phyloP scores from a whole-genome alignment of 495 filamentous ascomycete genomes.

The Darksidea phi region DNA sequence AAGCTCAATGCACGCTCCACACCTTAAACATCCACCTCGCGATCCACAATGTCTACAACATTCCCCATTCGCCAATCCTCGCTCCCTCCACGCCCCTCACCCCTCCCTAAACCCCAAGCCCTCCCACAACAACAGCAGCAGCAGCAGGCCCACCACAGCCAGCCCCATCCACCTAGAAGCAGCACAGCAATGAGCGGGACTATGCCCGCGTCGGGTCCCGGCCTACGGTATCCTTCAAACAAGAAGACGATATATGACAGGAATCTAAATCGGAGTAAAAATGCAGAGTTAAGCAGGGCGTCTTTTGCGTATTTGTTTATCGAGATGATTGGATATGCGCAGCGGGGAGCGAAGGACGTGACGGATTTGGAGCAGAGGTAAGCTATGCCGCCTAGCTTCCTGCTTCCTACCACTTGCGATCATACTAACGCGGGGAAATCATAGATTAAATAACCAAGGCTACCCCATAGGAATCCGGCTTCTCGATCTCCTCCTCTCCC shows the following conservation, averaged over 20 bases:
- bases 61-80: not conserved
- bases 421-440: constrained; percentile 4
- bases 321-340: constrained; percentile 96
- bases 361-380: constrained; percentile 90
- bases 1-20: not conserved
- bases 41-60: not conserved
- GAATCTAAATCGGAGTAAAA: constrained; percentile 82
- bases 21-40: not conserved
- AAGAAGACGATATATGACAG: constrained; percentile 98
- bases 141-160: not conserved
- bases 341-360: constrained; percentile 83
- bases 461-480: constrained; percentile 92
- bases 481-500: constrained; percentile 88
- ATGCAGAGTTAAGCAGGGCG: constrained; percentile 81
- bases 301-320: constrained; percentile 94
- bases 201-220: constrained; percentile 43
- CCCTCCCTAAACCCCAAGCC: not conserved
- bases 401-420: not conserved
- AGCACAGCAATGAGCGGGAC: constrained; percentile 15
- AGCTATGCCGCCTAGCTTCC: constrained; percentile 19
- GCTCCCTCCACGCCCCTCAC: not conserved
- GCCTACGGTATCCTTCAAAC: constrained; percentile 89
- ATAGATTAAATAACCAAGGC: constrained; percentile 87
- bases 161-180: not conserved
- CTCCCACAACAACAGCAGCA: too few species aligned